Evolutionary conservation across 2,329 filamentous ascomycete species (phyloP), one percentile per base, ranked within the genome.

Genomic region (Alternaria angustiovoidea): DNA sequence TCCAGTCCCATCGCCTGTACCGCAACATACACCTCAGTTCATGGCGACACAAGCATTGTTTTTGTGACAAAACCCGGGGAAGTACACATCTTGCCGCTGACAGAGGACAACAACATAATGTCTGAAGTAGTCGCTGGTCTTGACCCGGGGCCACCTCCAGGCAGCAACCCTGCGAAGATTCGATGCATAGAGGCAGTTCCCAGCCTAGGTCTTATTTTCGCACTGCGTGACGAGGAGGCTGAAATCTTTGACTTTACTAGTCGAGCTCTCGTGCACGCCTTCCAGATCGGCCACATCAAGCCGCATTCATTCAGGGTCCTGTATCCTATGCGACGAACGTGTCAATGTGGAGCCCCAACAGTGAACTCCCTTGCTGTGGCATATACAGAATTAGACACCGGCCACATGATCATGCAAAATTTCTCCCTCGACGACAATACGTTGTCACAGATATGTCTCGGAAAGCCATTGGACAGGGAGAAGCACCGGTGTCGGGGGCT

Each of bases 351-450:
- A 14, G 84, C 83, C 1, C 78, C 83, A 1, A 86, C 88, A 0
- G 77, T 93, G 1, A 82, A 83, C 28, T 88, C 85, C 14, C 81
- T 93, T n/a, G 88, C 86, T 0, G 77, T 93, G 22, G 86, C 85
- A 12, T 92, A 92, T 70, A 83, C 84, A 3, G 85, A 86, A 59
- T 79, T 81, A 4, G 85, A 87, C 20, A 86, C 85, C 0, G 84
- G 86, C 11, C 85, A 89, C 49, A 87, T 89, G 57, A 82, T 91
- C 20, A 80, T 92, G 63, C 88, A 91, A 54, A 89, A 85, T 0
- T 91, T 89, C 68, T 79, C 83, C 0, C 84, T 87, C 0, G 77
- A 82, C 9, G 85, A 86, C 11, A 53, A 82, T 78, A 36, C 85
- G 83, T 69, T 82, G 80, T 52, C 75, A n/a, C 73, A 74, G 44